Conservation (phyloP, 352 stramenopile genomes). For the Pythium rhizo-oryzae region DNA sequence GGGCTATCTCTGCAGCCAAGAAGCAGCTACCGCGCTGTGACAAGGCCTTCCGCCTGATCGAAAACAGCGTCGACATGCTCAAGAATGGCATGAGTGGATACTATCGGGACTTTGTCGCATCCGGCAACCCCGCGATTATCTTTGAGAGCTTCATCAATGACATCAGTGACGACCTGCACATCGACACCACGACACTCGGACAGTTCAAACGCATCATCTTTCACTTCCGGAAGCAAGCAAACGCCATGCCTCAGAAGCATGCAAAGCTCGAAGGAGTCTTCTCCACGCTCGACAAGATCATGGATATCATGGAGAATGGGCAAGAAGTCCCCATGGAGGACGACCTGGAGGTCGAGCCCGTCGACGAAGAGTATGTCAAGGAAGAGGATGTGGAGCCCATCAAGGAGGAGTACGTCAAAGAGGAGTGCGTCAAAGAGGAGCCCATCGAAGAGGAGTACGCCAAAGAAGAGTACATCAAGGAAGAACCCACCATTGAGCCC, state of each 20-base stretch:
- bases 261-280: constrained; percentile 3
- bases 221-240: constrained; percentile 10
- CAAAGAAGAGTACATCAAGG: too few relatives aligned
- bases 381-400: too few relatives aligned
- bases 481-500: too few relatives aligned
- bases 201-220: constrained; percentile 9
- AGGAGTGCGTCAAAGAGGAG: too few relatives aligned
- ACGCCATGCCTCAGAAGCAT: neutral
- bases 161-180: constrained; percentile 6
- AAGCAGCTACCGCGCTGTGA: constrained; percentile 6
- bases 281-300: constrained; percentile 8
- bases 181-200: neutral
- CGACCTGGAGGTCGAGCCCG: too few relatives aligned
- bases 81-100: constrained; percentile 9
- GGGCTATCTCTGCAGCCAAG: constrained; percentile 3
- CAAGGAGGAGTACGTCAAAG: too few relatives aligned
- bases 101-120: constrained; percentile 8
- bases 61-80: constrained; percentile 10
- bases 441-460: too few relatives aligned
- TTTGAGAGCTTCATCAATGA: constrained; percentile 16
- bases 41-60: constrained; percentile 8
- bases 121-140: constrained; percentile 6
- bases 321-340: too few relatives aligned
- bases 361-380: too few relatives aligned
- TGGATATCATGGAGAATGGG: constrained; percentile 11